Base-by-base conservation (phyloP, 2,329 filamentous ascomycete genomes). In the Xylariaceae sp. region DNA sequence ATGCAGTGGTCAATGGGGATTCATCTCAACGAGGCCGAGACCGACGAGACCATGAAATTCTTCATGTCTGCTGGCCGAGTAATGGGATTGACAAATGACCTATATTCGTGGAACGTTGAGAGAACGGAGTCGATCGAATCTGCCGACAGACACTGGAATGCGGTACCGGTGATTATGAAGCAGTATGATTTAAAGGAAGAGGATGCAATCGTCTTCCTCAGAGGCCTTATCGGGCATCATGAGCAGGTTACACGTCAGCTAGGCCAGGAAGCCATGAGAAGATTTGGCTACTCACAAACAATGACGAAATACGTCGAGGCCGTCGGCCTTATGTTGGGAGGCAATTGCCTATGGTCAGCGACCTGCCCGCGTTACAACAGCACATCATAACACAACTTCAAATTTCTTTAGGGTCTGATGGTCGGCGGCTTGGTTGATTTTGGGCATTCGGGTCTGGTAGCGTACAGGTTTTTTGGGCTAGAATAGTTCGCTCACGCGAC, bases 81-180 rank as follows among this genome's bases (percentile, higher is more conserved):
- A 1, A 60, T 60, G 57, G 57, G 55, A 10, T 17, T 60, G 40
- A 60, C 57, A 43, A 60, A 60, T 43, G 57, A 60, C 38, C 55
- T 60, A 18, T 60, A 60, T 48, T 60, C 57, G 16, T 60, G 57
- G 57, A 60, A 58, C 39, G 57, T 60, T 36, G 57, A 60, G 47
- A 42, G 57, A 7, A 60, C 52, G 10, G 57, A 60, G 33, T 39
- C 39, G 7, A 38, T 54, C n/a, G 55, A 56, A 10, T n/a, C 42
- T 6, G 55, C 19, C 3, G 57, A 59, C 33, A 55, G 57, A 31
- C 58, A 60, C 34, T 60, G 57, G 57, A 60, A 60, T 28, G 57
- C 57, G 31, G 57, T 60, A 5, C 57, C 57, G 2, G 55, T 60
- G 17, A 57, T 60, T 41, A 60, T 60, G 57, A 46, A 54, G 34